A percentile compares a stretch with the other conserved stretches of the same genome.
Conservation (phyloP, 1,139 yeast species). For the Saccharomyces hybrid region DNA sequence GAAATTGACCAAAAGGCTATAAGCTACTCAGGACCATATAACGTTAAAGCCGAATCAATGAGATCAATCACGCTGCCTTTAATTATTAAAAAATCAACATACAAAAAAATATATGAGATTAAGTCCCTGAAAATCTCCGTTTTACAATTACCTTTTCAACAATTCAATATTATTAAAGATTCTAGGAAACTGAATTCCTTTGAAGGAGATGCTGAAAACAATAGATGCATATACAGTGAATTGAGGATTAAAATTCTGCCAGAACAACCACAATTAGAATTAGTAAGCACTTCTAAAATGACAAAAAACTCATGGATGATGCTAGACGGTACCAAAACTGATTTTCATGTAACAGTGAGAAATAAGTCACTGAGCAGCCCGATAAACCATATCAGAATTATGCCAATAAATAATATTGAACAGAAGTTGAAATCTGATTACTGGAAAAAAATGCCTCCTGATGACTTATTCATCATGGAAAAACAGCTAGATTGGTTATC, state of each 20-base stretch:
- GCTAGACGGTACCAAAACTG: slow-evolving; percentile 63
- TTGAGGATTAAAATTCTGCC: slow-evolving; percentile 21
- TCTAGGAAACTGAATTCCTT: slow-evolving; percentile 4
- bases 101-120: slow-evolving; percentile 28
- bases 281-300: slow-evolving; percentile 18
- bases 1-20: slow-evolving; percentile 16
- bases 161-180: slow-evolving; percentile 13
- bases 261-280: slow-evolving; percentile 28
- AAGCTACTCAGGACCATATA: slow-evolving; percentile 22
- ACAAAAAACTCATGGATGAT: slow-evolving; percentile 41
- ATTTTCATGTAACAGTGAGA: slow-evolving; percentile 45
- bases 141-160: slow-evolving; percentile 37
- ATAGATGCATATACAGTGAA: slow-evolving; percentile 5
- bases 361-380: slow-evolving; percentile 37
- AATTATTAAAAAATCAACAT: slow-evolving; percentile 40
- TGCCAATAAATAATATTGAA: slow-evolving; percentile 23
- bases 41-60: slow-evolving; percentile 38
- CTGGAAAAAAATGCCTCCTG: slow-evolving; percentile 26
- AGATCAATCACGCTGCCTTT: slow-evolving; percentile 38
- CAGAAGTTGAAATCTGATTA: slow-evolving; percentile 22
- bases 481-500: slow-evolving; percentile 21
- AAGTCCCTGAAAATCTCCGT: slow-evolving; percentile 42
- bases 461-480: slow-evolving; percentile 25
- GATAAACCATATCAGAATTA: slow-evolving; percentile 22
- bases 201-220: slow-evolving; percentile 1